Conservation (phyloP, 2,329 filamentous ascomycete genomes). For the Akanthomyces muscarius region DNA sequence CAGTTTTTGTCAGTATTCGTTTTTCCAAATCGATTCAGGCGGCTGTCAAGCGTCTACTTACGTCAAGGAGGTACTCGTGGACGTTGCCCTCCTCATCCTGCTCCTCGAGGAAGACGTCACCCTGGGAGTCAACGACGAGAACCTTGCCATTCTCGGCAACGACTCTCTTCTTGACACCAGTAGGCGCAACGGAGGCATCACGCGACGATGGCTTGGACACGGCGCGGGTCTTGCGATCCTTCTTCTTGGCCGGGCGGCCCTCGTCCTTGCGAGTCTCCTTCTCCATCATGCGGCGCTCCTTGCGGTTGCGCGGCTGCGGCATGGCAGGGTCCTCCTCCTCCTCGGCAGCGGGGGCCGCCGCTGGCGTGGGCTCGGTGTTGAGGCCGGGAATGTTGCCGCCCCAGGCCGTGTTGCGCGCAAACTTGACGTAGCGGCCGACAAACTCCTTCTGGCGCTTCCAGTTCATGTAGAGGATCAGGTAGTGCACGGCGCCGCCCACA, state of each 20-base stretch:
- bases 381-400: constrained; percentile 77
- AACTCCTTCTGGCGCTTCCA: constrained; percentile 91
- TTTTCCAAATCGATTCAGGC: neutral
- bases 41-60: constrained; percentile 44
- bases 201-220: constrained; percentile 28
- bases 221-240: constrained; percentile 36
- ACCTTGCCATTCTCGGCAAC: constrained; percentile 94
- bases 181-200: constrained; percentile 56
- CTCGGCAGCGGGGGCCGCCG: constrained; percentile 40
- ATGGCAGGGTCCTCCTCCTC: constrained; percentile 48
- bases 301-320: constrained; percentile 68
- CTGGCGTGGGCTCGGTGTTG: constrained; percentile 42
- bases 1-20: constrained; percentile 22
- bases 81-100: constrained; percentile 80
- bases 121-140: constrained; percentile 83
- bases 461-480: constrained; percentile 76
- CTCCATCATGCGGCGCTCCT: constrained; percentile 84
- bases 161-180: constrained; percentile 79
- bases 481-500: constrained; percentile 82
- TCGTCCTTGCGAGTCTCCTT: constrained; percentile 72
- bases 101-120: constrained; percentile 94
- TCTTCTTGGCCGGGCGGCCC: constrained; percentile 50
- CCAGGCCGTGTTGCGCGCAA: constrained; percentile 85
- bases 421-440: constrained; percentile 84
- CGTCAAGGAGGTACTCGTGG: constrained; percentile 81